Evolutionary conservation across 2,329 filamentous ascomycete genomes (phyloP).

Genomic region (Sporothrix phasma): DNA sequence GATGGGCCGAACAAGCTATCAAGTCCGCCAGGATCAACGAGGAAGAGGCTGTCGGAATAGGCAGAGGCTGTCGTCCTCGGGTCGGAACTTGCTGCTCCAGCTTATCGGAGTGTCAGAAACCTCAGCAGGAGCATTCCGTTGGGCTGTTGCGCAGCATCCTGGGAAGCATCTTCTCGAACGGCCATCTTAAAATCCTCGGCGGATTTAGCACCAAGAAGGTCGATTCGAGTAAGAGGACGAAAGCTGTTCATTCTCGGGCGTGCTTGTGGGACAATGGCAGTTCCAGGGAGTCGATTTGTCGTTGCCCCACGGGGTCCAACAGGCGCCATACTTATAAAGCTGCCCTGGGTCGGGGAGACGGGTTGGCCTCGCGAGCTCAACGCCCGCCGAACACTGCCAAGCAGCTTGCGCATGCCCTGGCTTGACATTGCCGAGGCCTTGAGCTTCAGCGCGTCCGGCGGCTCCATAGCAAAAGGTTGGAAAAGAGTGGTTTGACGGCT

Average conservation of each 20-base stretch:
- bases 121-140: conserved; percentile 18
- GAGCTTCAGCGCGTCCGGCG: conserved; percentile 28
- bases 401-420: conserved; percentile 73
- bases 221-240: conserved; percentile 57
- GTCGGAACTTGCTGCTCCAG: conserved; percentile 21
- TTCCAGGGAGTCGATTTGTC: conserved; percentile 49
- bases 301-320: conserved; percentile 44
- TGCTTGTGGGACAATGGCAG: conserved; percentile 49
- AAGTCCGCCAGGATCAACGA: background rate
- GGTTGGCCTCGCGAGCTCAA: conserved; percentile 52
- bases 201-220: conserved; percentile 69
- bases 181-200: conserved; percentile 71
- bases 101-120: background rate
- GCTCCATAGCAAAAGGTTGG: conserved; percentile 26
- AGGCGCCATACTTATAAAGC: conserved; percentile 39
- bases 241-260: conserved; percentile 34
- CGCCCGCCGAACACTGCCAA: conserved; percentile 77
- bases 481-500: conserved; percentile 47
- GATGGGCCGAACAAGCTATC: conserved; percentile 29
- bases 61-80: conserved; percentile 27
- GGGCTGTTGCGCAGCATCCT: conserved; percentile 25
- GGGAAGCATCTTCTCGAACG: conserved; percentile 53
- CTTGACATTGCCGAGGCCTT: conserved; percentile 53
- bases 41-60: conserved; percentile 33
- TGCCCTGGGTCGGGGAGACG: conserved; percentile 35